Base-by-base conservation (phyloP, 2,329 filamentous ascomycete genomes). In the Thielaviopsis musarum region DNA sequence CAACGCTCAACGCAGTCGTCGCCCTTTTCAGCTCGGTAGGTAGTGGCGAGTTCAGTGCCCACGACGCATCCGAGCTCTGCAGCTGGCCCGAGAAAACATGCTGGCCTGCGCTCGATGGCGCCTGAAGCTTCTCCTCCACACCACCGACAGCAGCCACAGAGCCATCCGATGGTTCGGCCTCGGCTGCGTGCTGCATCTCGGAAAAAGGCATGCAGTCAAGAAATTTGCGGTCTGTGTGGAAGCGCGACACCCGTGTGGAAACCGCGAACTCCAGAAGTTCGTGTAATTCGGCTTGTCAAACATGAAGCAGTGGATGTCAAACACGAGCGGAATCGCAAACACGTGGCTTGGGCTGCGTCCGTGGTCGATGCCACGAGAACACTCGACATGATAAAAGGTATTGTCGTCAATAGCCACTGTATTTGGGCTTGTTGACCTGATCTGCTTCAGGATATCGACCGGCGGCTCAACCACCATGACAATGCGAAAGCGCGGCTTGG, bases 221-320 rank as follows among this genome's bases (percentile, higher is more conserved):
- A 67, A 80, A 87, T 2, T 79, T 79, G 24, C 89, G 77, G 67
- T 95, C 89, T 62, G 77, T 79, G 65, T 95, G 88, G 10, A 94
- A 75, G 66, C 91, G 94, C 60, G 81, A 77, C 3, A 91, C 80
- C n/a, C n/a, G 2, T 79, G 75, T 1, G 90, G 86, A 66, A 95
- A 94, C 1, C 90, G 79, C 57, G 89, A 79, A 61, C 83, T 84
- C 74, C 82, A 89, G 66, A 87, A 90, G 1, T 77, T 76, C 15
- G 81, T 82, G 65, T 85, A 84, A 3, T 81, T 78, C 2, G 79
- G 77, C 66, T 84, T 87, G 62, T 89, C 85, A 64, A 90, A 95
- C 0, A 85, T 84, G 63, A 88, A 87, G 58, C 88, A 91, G 24
- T 87, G 76, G 61, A 95, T 74, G 65, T 95, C 91, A 59, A 90